Base-by-base conservation (phyloP, 163 green algal genomes). In the Trebouxiophyceae sp. region DNA sequence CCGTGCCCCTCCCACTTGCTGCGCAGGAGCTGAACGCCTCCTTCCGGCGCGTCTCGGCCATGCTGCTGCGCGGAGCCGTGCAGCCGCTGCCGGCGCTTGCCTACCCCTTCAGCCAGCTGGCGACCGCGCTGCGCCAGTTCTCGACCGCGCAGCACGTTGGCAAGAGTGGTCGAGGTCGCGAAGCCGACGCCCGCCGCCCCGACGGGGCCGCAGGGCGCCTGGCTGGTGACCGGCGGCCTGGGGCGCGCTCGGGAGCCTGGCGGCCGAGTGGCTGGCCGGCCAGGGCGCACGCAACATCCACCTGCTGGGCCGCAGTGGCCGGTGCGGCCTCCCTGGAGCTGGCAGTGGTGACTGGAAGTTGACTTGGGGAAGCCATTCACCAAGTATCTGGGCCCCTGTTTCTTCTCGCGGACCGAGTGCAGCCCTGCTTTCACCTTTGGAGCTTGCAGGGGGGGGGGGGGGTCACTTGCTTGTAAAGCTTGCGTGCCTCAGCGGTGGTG, bases 101-200 rank as follows among this genome's bases (percentile, higher is more conserved):
- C 0, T 79, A 92, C 64, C 22, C 30, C 12, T 69, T 96, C 39
- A 8, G 34, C 16, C 70, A 66, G n/a, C 77, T 83, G 4, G 67
- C 77, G 2, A 58, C 81, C 22, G 90, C 90, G 2, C 73, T 97
- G 47, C 77, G 90, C 2, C 86, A 92, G 77, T 88, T 97, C 75
- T 84, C 80, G 23, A 84, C 91, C 73, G 86, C 89, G 7, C 74
- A 80, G 0, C 84, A 95, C 62, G 77, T 96, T 59, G 91, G 91
- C 75, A 96, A 96, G 77, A 78, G 96, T 23, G 87, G 96, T 24
- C n/a, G n/a, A n/a, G n/a, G n/a, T n/a, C n/a, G n/a, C n/a, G n/a
- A n/a, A n/a, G n/a, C n/a, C n/a, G n/a, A n/a, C n/a, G n/a, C n/a
- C n/a, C n/a, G n/a, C n/a, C n/a, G n/a, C n/a, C n/a, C n/a, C n/a